Percentiles rank a stretch among this genome's conserved stretches.
Evolutionary conservation across 2,329 filamentous ascomycete genomes (phyloP).

Genomic region (Pseudofabraea citricarpa): DNA sequence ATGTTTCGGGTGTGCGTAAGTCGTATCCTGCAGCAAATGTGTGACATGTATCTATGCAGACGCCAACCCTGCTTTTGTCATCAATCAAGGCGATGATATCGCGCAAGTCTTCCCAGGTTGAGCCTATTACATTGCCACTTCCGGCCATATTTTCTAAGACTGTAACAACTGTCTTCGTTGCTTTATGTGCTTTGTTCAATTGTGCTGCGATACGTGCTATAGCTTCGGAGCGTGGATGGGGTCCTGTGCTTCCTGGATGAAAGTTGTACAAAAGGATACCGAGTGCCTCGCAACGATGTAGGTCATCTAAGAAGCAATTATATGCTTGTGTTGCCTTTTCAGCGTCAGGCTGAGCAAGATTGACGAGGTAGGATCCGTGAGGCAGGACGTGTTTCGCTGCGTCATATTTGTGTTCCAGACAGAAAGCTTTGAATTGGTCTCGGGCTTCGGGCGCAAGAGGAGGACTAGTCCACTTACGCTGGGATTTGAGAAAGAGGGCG

Average conservation of each 20-base stretch:
- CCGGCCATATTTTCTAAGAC: constrained; percentile 96
- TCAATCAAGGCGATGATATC: constrained; percentile 78
- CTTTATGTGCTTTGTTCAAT: constrained; percentile 76
- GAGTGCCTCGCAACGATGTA: constrained; percentile 77
- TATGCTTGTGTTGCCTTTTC: constrained; percentile 84
- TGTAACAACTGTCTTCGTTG: constrained; percentile 71
- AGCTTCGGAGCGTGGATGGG: constrained; percentile 61
- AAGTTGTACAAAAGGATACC: constrained; percentile 97
- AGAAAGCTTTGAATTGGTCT: constrained; percentile 64
- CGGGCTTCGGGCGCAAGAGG: constrained; percentile 64
- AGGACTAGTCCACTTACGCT: constrained; percentile 90
- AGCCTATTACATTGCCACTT: constrained; percentile 80
- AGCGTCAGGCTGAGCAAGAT: constrained; percentile 79
- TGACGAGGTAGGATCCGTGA: constrained; percentile 94
- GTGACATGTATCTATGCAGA: constrained; percentile 96
- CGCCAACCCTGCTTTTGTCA: constrained; percentile 79
- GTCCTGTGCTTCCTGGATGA: constrained; percentile 81
- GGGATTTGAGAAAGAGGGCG: constrained; percentile 91
- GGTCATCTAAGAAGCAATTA: constrained; percentile 78
- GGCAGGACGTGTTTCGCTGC: constrained; percentile 72
- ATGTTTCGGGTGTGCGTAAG: constrained; percentile 68
- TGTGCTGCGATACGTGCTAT: constrained; percentile 75
- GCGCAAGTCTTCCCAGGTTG: constrained; percentile 77
- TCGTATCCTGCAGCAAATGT: constrained; percentile 94
- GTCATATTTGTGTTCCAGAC: constrained; percentile 67